Percentiles rank a stretch among this genome's conserved stretches.
Conservation (phyloP, 2,329 filamentous ascomycete species). For the Pseudogymnoascus verrucosus region DNA sequence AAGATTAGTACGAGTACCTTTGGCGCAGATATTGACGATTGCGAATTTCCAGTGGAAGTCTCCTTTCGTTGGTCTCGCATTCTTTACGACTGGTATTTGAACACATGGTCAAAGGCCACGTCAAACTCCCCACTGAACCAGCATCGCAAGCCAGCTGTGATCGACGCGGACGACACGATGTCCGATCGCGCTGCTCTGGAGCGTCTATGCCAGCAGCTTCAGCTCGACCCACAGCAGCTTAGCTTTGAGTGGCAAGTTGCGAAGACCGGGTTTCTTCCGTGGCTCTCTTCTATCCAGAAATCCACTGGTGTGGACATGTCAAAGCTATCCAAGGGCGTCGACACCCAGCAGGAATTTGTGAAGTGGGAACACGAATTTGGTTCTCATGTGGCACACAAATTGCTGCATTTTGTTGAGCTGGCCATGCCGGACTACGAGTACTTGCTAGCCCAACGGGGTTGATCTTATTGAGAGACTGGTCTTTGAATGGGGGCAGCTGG, state of each 20-base stretch:
- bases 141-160: not conserved
- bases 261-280: not conserved
- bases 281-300: not conserved
- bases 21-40: not conserved
- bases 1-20: not conserved
- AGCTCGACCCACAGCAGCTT: not conserved
- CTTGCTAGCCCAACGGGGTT: not conserved
- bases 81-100: not conserved
- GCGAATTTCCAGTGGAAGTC: not conserved
- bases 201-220: not conserved
- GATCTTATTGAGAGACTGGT: not conserved
- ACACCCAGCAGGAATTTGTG: not conserved
- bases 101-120: not conserved
- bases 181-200: not conserved
- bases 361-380: not conserved
- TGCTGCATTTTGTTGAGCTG: not conserved
- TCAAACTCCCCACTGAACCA: not conserved
- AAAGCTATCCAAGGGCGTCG: not conserved
- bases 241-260: not conserved
- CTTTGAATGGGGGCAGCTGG: not conserved
- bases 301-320: constrained; percentile 1
- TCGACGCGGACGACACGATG: not conserved
- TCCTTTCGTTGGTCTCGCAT: not conserved
- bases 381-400: not conserved
- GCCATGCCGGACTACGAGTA: constrained; percentile 7